Evolutionary conservation across 805 yeast genomes (phyloP), one percentile per base, ranked within the genome.

Genomic region (Danielia reshetovae): DNA sequence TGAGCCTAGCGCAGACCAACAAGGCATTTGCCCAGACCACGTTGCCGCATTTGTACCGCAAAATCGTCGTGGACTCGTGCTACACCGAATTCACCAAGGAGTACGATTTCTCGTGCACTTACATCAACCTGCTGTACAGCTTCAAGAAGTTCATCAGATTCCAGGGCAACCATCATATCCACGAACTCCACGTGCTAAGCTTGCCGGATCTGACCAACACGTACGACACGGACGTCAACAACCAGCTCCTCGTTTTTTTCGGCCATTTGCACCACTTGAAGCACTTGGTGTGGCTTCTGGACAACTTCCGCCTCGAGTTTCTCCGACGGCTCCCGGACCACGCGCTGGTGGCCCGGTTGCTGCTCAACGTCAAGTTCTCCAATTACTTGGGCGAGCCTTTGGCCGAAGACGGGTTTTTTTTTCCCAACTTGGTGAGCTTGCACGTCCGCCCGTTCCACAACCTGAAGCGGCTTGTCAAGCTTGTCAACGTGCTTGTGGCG

Each of bases 191-290:
- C 29, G 57, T 68, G 32, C 46, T 62, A 2, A 49, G 52, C 16
- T 43, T 72, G 4, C 77, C 76, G 0, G 72, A 69, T 39, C 65
- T 70, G 16, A 55, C 68, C 18, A 60, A 62, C 27, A 51, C 60
- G 0, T 55, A 56, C 37, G 70, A 68, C 30, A 40, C 49, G 18
- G 57, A 56, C 4, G 48, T 62, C 26, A 49, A 54, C 17, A 43
- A 40, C 19, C 43, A 35, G 23, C 49, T 71, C 7, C 32, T 42
- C 4, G 34, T 38, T 4, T 60, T 60, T 21, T 57, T 70, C 32
- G 30, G 28, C 1, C 43, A 41, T 1, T 41, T 67, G 34, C 26
- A 27, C 9, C 42, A 45, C 36, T 52, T 56, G 33, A 45, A 40
- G 31, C 68, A 65, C 37, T 48, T 57, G 29, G 48, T 52, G 28